phyloP scores from a whole-genome alignment of 2,329 filamentous ascomycete genomes.

The Trichoderma pleuroti region DNA sequence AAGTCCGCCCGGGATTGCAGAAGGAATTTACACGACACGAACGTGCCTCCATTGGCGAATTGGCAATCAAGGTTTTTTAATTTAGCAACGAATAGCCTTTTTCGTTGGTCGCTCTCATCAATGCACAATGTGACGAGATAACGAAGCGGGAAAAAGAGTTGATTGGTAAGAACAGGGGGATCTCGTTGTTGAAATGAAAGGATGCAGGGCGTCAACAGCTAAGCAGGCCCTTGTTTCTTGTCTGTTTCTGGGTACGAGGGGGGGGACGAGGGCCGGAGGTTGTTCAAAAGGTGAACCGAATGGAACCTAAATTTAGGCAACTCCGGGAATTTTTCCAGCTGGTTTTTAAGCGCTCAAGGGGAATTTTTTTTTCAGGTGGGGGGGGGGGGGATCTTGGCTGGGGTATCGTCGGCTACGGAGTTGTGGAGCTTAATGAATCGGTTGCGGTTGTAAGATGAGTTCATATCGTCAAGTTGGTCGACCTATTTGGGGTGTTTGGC shows the following conservation, averaged over 20 bases:
- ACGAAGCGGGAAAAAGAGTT: not conserved
- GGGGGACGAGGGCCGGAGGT: not conserved
- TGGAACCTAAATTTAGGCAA: not conserved
- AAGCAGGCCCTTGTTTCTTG: conserved; percentile 5
- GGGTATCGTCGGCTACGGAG: not conserved
- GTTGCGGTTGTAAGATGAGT: not conserved
- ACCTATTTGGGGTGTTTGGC: not conserved
- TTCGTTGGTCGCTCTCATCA: not conserved
- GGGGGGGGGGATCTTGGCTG: not conserved
- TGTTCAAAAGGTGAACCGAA: not conserved
- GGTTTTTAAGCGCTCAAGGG: not conserved
- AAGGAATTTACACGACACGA: not conserved
- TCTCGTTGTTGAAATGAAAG: conserved; percentile 8
- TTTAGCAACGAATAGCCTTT: not conserved
- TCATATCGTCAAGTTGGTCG: not conserved
- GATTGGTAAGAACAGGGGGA: not conserved
- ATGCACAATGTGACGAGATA: not conserved
- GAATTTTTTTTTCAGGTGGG: not conserved
- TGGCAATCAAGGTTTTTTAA: too few relatives aligned
- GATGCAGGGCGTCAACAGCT: not conserved
- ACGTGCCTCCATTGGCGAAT: not conserved
- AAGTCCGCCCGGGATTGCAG: too few relatives aligned
- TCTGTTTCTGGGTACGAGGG: not conserved
- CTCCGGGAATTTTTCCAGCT: not conserved
- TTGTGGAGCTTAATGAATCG: not conserved